These are phyloP conservation scores for Aspergillus ochraceoroseus DNA, from an alignment of 2,329 filamentous ascomycete genomes.

Conservation along the genomic window DNA sequence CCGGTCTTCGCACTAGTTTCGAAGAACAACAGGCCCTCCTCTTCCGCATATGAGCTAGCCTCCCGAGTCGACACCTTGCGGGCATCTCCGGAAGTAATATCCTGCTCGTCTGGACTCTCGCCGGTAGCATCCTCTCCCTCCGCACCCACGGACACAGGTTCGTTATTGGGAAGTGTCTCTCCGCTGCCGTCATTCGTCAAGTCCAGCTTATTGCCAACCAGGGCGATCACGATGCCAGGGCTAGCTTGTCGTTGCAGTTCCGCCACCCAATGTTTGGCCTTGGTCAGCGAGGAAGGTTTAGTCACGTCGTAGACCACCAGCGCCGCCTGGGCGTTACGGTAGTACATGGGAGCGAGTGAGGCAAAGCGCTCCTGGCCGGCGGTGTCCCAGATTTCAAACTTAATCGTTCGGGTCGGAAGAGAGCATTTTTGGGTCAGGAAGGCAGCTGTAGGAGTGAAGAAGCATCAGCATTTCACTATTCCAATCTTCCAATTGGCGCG, in stretches of 20 bases:
- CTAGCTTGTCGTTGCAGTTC: conserved; percentile 94
- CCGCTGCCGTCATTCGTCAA: conserved; percentile 59
- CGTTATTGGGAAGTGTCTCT: conserved; percentile 33
- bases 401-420: conserved; percentile 73
- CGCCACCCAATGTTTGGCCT: conserved; percentile 98
- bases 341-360: conserved; percentile 97
- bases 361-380: conserved; percentile 97
- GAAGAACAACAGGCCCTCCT: conserved; percentile 91
- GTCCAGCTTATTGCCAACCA: conserved; percentile 96
- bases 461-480: conserved; percentile 17
- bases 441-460: conserved; percentile 70
- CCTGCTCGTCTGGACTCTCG: conserved; percentile 52
- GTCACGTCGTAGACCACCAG: conserved; percentile 98
- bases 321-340: conserved; percentile 95
- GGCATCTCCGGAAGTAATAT: conserved; percentile 64
- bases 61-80: conserved; percentile 87
- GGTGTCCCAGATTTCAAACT: conserved; percentile 95
- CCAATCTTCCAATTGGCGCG: too few relatives aligned
- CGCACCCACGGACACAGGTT: conserved; percentile 32
- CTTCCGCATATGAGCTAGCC: conserved; percentile 87
- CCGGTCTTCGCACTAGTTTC: conserved; percentile 98
- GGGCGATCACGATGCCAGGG: conserved; percentile 91
- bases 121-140: conserved; percentile 44
- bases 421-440: conserved; percentile 99
- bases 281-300: conserved; percentile 88